phyloP scores from a whole-genome alignment of 2,329 filamentous ascomycete genomes.

The Cordyceps militaris region DNA sequence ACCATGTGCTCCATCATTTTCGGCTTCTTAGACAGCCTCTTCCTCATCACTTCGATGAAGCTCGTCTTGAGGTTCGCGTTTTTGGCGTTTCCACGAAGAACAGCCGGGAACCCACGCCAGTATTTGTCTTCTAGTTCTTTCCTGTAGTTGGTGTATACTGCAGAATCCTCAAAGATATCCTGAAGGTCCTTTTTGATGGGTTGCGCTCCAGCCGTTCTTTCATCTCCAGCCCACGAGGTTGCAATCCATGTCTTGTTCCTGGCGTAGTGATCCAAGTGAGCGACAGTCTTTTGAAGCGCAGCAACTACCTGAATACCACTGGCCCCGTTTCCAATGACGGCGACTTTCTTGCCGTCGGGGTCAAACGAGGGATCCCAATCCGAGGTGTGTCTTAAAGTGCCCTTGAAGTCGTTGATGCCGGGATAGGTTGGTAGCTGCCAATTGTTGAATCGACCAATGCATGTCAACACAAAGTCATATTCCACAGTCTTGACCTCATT shows the following conservation, averaged over 20 bases:
- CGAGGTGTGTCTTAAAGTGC: conserved; percentile 51
- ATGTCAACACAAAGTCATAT: conserved; percentile 55
- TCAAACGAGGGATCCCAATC: conserved; percentile 50
- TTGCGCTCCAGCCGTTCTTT: conserved; percentile 50
- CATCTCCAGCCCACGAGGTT: conserved; percentile 49
- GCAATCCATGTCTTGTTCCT: conserved; percentile 63
- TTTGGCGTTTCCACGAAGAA: conserved; percentile 46
- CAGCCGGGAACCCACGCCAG: conserved; percentile 49
- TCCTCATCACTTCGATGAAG: conserved; percentile 44
- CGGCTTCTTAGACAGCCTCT: conserved; percentile 46
- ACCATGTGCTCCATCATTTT: conserved; percentile 49
- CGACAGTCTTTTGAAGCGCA: conserved; percentile 42
- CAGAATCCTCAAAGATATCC: conserved; percentile 51
- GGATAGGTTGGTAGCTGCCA: conserved; percentile 57
- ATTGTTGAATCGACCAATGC: conserved; percentile 59
- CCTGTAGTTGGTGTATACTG: conserved; percentile 52
- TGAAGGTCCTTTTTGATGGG: conserved; percentile 48
- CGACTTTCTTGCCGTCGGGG: conserved; percentile 41
- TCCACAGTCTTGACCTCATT: conserved; percentile 36
- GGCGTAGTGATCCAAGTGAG: conserved; percentile 55
- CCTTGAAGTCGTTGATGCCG: conserved; percentile 48
- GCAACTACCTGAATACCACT: conserved; percentile 48
- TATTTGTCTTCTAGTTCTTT: conserved; percentile 54
- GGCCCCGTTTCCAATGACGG: conserved; percentile 43
- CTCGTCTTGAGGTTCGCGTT: conserved; percentile 41